These are phyloP conservation scores for Acanthamoeba culbertsoni DNA, from an alignment of 208 protist genomes.

Conservation along the genomic window DNA sequence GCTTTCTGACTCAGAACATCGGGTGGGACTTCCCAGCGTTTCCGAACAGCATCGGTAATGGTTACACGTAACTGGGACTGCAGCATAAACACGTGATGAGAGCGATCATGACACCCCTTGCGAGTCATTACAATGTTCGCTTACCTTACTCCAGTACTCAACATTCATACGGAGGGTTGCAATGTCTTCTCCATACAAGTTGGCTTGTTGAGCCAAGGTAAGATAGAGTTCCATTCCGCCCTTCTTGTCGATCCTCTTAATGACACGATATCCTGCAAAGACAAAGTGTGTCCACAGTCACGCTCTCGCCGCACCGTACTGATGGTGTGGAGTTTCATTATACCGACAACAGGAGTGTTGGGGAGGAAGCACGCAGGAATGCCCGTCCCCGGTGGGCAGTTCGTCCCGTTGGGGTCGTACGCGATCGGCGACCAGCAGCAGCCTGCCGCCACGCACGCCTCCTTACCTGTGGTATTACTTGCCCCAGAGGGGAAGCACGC, in stretches of 20 bases:
- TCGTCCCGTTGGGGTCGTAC: background rate
- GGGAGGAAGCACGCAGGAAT: background rate
- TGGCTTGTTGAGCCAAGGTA: background rate
- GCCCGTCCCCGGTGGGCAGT: background rate
- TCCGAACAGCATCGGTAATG: slow-evolving; percentile 62
- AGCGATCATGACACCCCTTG: background rate
- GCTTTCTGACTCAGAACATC: background rate
- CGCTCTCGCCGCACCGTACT: background rate
- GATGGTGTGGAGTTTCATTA: background rate
- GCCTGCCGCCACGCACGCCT: background rate
- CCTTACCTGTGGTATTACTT: background rate
- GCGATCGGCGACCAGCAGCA: background rate
- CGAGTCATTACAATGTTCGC: background rate
- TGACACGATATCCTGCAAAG: background rate
- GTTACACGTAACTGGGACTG: slow-evolving; percentile 49
- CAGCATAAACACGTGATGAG: background rate
- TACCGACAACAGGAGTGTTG: background rate
- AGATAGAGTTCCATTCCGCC: background rate
- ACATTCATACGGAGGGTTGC: slow-evolving; percentile 48
- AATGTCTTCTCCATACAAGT: slow-evolving; percentile 68
- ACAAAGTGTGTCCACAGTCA: no score
- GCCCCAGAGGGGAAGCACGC: background rate
- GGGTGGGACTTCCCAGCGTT: slow-evolving; percentile 72
- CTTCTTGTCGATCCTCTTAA: background rate
- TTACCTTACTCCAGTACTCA: slow-evolving; percentile 36